Evolutionary conservation across 2,329 filamentous ascomycete species (phyloP).

Genomic region (Periglandula ipomoeae): DNA sequence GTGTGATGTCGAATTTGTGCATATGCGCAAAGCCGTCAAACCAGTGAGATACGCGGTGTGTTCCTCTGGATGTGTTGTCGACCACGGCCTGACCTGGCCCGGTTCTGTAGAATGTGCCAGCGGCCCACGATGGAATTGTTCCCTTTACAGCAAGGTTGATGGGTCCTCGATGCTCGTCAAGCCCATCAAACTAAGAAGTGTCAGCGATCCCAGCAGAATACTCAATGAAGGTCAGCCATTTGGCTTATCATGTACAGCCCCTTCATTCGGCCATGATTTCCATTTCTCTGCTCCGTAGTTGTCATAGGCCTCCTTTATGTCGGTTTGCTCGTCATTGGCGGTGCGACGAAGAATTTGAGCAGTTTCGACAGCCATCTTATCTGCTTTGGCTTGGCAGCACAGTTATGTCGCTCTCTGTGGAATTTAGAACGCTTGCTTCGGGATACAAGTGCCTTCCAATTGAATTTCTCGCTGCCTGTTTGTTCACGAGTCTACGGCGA

Average conservation of each 20-base stretch:
- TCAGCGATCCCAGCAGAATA: slow-evolving; percentile 2
- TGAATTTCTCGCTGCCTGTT: too few relatives aligned
- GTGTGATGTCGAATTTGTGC: slow-evolving; percentile 62
- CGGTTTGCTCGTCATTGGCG: slow-evolving; percentile 17
- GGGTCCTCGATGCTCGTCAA: slow-evolving; percentile 56
- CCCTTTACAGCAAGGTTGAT: slow-evolving; percentile 56
- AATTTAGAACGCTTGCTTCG: too few relatives aligned
- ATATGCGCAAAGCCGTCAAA: slow-evolving; percentile 68
- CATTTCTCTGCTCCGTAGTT: slow-evolving; percentile 24
- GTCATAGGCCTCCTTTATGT: slow-evolving; percentile 13
- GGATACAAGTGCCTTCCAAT: too few relatives aligned
- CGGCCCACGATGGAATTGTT: slow-evolving; percentile 59
- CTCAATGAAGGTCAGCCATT: too few relatives aligned
- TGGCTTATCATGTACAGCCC: slow-evolving; percentile 31
- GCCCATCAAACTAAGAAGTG: slow-evolving; percentile 51
- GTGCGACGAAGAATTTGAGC: slow-evolving; percentile 19
- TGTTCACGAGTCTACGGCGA: too few relatives aligned
- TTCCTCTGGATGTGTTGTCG: slow-evolving; percentile 47
- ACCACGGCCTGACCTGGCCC: slow-evolving; percentile 60
- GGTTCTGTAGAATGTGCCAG: slow-evolving; percentile 64
- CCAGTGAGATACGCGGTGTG: slow-evolving; percentile 61
- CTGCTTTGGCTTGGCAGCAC: too few relatives aligned
- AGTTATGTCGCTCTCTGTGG: too few relatives aligned
- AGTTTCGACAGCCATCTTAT: slow-evolving; percentile 13
- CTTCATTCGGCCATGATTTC: slow-evolving; percentile 38